phyloP scores from a whole-genome alignment of 352 stramenopile genomes.

The Phytophthora sansomeana region DNA sequence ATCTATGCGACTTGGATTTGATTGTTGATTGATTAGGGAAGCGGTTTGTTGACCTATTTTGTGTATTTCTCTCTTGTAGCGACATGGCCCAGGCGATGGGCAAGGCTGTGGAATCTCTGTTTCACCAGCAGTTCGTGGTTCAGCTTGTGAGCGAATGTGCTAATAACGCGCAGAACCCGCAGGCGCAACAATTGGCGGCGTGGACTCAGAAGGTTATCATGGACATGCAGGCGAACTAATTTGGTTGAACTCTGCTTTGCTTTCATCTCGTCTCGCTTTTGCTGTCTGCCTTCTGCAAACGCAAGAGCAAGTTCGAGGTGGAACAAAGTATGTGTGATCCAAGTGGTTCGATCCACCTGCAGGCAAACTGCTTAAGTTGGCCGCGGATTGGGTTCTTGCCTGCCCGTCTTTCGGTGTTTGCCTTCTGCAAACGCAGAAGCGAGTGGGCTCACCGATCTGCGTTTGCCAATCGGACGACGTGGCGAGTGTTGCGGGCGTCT shows the following conservation, averaged over 20 bases:
- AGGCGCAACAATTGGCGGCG: constrained; percentile 72
- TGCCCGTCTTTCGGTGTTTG: constrained; percentile 33
- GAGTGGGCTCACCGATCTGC: constrained; percentile 17
- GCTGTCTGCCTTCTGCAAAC: constrained; percentile 46
- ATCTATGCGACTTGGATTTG: neutral
- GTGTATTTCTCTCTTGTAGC: constrained; percentile 47
- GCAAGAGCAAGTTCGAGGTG: constrained; percentile 6
- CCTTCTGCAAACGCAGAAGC: constrained; percentile 40
- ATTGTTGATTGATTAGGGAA: neutral
- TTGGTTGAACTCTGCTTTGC: constrained; percentile 14
- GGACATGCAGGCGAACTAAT: constrained; percentile 69
- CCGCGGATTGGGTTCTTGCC: constrained; percentile 14
- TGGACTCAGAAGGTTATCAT: constrained; percentile 85
- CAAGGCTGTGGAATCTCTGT: constrained; percentile 64
- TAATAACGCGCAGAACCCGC: constrained; percentile 65
- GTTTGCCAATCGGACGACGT: constrained; percentile 17
- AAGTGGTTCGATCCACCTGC: constrained; percentile 38
- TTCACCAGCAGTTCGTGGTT: constrained; percentile 76
- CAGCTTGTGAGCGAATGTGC: constrained; percentile 80
- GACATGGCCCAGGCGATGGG: constrained; percentile 86
- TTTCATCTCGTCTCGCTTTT: constrained; percentile 21
- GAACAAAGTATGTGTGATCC: constrained; percentile 11
- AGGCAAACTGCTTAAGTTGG: constrained; percentile 36
- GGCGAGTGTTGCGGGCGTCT: constrained; percentile 13
- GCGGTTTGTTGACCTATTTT: constrained; percentile 1